Conservation (phyloP, 352 stramenopile species). For the Globisporangium lucens region DNA sequence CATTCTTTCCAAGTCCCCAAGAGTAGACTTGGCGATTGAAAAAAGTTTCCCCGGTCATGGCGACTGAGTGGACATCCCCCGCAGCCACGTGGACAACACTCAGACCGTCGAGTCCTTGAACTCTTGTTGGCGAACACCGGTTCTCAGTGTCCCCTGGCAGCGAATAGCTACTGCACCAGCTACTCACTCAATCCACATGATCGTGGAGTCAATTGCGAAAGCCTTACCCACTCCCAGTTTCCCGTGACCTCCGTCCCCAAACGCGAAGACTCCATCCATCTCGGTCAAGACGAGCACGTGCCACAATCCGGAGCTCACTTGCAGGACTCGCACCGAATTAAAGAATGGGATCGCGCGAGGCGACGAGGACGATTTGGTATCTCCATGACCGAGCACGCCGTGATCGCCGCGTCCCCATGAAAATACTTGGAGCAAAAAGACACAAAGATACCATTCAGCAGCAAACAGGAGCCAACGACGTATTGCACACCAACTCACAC, state of each 20-base stretch:
- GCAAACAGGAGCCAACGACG: background rate
- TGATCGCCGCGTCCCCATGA: constrained; percentile 68
- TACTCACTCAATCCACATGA: background rate
- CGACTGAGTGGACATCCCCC: constrained; percentile 68
- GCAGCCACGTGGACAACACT: constrained; percentile 57
- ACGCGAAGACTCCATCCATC: constrained; percentile 59
- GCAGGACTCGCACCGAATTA: constrained; percentile 45
- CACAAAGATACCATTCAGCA: background rate
- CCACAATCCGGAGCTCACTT: constrained; percentile 51
- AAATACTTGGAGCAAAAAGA: constrained; percentile 32
- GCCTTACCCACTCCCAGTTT: constrained; percentile 58
- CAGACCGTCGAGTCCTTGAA: constrained; percentile 47
- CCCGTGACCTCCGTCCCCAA: constrained; percentile 58
- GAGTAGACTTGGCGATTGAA: constrained; percentile 80
- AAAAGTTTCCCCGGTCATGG: constrained; percentile 54
- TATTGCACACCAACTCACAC: background rate
- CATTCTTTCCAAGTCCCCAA: constrained; percentile 62
- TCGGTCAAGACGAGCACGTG: constrained; percentile 76
- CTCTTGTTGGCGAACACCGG: constrained; percentile 30
- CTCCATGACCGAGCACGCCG: constrained; percentile 57
- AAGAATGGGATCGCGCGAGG: constrained; percentile 56
- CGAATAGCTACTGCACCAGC: constrained; percentile 1
- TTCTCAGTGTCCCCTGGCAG: constrained; percentile 42
- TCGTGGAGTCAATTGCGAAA: background rate
- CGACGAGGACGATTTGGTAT: constrained; percentile 32